These are phyloP conservation scores for Starmerella floris DNA, from an alignment of 805 yeast genomes.

Conservation along the genomic window DNA sequence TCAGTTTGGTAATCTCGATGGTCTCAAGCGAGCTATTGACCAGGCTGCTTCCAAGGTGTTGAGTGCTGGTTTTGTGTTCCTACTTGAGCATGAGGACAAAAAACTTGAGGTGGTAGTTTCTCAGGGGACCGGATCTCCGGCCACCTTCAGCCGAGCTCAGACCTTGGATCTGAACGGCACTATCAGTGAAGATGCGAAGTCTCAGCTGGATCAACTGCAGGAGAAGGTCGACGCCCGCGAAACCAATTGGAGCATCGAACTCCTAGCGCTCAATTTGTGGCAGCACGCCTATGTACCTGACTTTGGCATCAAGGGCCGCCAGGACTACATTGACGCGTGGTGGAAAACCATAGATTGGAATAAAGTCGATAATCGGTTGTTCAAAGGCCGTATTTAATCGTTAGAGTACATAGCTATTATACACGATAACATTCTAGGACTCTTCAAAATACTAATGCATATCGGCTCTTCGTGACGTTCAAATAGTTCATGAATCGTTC, in stretches of 20 bases:
- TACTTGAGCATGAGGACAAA: conserved; percentile 45
- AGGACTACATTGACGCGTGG: conserved; percentile 55
- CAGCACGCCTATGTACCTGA: conserved; percentile 77
- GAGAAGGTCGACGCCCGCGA: conserved; percentile 27
- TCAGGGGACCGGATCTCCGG: conserved; percentile 82
- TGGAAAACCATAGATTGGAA: conserved; percentile 80
- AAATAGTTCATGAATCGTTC: no score
- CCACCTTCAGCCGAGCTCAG: conserved; percentile 47
- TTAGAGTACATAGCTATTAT: no score
- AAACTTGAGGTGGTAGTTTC: conserved; percentile 60
- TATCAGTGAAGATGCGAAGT: conserved; percentile 40
- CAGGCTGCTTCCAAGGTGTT: conserved; percentile 57
- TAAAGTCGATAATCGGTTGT: conserved; percentile 21
- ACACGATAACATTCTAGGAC: no score
- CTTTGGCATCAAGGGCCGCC: conserved; percentile 66
- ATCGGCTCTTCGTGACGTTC: no score
- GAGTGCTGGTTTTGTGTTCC: conserved; percentile 89
- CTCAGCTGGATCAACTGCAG: conserved; percentile 33
- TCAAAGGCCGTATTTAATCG: conserved; percentile 15
- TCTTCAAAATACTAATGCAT: no score
- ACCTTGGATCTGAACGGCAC: conserved; percentile 64
- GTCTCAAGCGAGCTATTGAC: conserved; percentile 57
- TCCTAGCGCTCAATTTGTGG: conserved; percentile 74
- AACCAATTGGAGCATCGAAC: conserved; percentile 38
- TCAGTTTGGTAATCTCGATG: conserved; percentile 64